A percentile compares a stretch with the other conserved stretches of the same genome.
Conservation (phyloP, 2,329 filamentous ascomycete species). For the Apiospora phragmitis region DNA sequence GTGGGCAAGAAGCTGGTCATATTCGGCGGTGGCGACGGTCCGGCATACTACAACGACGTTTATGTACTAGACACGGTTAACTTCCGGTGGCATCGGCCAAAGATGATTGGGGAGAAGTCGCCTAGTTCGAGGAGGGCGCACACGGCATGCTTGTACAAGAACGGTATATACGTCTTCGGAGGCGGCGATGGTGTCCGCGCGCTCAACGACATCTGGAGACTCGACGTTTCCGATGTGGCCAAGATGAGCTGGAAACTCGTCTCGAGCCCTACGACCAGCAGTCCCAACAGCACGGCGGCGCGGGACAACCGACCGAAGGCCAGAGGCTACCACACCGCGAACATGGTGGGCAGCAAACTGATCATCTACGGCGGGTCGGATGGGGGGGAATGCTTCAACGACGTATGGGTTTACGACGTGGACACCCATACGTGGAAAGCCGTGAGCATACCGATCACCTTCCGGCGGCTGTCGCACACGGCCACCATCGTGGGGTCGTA, state of each 20-base stretch:
- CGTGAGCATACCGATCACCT: slow-evolving; percentile 61
- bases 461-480: slow-evolving; percentile 66
- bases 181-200: slow-evolving; percentile 70
- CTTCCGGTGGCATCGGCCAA: slow-evolving; percentile 65
- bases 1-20: slow-evolving; percentile 70
- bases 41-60: slow-evolving; percentile 71
- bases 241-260: slow-evolving; percentile 71
- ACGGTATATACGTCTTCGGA: slow-evolving; percentile 71
- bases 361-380: slow-evolving; percentile 72
- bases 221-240: slow-evolving; percentile 65
- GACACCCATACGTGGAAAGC: slow-evolving; percentile 60
- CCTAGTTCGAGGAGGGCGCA: slow-evolving; percentile 66
- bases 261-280: slow-evolving; percentile 41
- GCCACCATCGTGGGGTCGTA: slow-evolving; percentile 70
- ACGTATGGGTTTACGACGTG: slow-evolving; percentile 73
- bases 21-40: slow-evolving; percentile 70
- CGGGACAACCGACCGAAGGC: slow-evolving; percentile 53
- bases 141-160: slow-evolving; percentile 71
- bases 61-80: slow-evolving; percentile 72
- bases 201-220: slow-evolving; percentile 71
- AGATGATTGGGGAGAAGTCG: slow-evolving; percentile 56
- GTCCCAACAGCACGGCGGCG: slow-evolving; percentile 16
- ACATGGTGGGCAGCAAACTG: slow-evolving; percentile 71
- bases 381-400: slow-evolving; percentile 70
- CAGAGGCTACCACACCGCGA: slow-evolving; percentile 70